These are phyloP conservation scores for Coemansia interrupta DNA, from an alignment of 192 early-diverging fungal genomes.

Conservation along the genomic window DNA sequence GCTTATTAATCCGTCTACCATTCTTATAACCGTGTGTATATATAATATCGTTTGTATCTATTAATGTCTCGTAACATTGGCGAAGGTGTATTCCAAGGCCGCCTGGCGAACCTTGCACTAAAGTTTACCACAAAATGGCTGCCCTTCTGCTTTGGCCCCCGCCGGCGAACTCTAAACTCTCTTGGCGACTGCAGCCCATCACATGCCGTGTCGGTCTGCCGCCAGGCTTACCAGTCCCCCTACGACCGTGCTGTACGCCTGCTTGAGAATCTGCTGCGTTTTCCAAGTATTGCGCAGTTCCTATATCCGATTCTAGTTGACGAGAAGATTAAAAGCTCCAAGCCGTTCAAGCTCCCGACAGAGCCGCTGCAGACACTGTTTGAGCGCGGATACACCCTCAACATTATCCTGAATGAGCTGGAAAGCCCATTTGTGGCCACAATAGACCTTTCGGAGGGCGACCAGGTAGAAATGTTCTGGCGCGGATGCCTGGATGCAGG, in stretches of 20 bases:
- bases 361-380: constrained; percentile 36
- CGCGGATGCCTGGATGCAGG: constrained; percentile 39
- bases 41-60: neutral
- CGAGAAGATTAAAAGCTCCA: constrained; percentile 22
- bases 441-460: constrained; percentile 34
- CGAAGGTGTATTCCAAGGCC: constrained; percentile 37
- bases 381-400: constrained; percentile 46
- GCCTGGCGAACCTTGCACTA: constrained; percentile 25
- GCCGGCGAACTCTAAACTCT: constrained; percentile 15
- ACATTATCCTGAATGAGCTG: constrained; percentile 48
- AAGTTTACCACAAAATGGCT: constrained; percentile 34
- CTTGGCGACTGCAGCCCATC: constrained; percentile 19
- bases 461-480: constrained; percentile 45
- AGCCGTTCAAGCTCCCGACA: constrained; percentile 23
- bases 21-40: constrained; percentile 3
- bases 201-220: constrained; percentile 37
- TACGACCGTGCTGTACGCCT: constrained; percentile 34
- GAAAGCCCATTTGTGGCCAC: constrained; percentile 51
- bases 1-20: neutral
- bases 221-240: constrained; percentile 40
- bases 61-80: neutral
- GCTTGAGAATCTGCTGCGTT: constrained; percentile 40
- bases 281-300: constrained; percentile 31
- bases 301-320: constrained; percentile 44
- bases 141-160: constrained; percentile 31